phyloP scores from a whole-genome alignment of 2,329 filamentous ascomycete species.

The Fusarium scirpi region DNA sequence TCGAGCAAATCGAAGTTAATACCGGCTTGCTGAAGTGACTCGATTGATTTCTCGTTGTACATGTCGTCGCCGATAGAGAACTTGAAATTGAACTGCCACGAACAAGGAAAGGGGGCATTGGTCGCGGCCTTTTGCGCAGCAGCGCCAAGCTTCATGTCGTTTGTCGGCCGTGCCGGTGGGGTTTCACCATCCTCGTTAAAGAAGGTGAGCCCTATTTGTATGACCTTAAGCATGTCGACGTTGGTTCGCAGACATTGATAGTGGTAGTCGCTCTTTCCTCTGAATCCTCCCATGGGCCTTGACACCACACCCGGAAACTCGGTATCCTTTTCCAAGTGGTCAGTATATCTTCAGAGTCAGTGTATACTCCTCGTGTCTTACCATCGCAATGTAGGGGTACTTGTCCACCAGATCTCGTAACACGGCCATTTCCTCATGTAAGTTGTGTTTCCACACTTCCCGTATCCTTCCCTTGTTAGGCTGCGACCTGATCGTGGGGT shows the following conservation, averaged over 20 bases:
- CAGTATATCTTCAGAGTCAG: slow-evolving; percentile 18
- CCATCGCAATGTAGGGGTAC: slow-evolving; percentile 98
- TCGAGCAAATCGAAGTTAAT: slow-evolving; percentile 90
- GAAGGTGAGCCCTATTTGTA: slow-evolving; percentile 93
- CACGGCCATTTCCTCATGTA: slow-evolving; percentile 89
- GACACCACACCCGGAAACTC: slow-evolving; percentile 99
- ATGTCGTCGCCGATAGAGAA: slow-evolving; percentile 96
- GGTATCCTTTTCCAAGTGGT: slow-evolving; percentile 75
- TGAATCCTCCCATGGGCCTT: slow-evolving; percentile 92
- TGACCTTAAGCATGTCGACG: slow-evolving; percentile 96
- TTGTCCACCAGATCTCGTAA: slow-evolving; percentile 86
- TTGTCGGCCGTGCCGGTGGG: slow-evolving; percentile 75
- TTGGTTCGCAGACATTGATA: slow-evolving; percentile 98
- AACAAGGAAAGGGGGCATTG: slow-evolving; percentile 77
- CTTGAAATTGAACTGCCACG: slow-evolving; percentile 99
- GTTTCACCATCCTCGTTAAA: slow-evolving; percentile 93
- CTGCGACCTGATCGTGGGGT: slow-evolving; percentile 57
- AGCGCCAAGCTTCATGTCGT: slow-evolving; percentile 55
- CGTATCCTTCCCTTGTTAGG: slow-evolving; percentile 87
- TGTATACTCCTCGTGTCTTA: slow-evolving; percentile 59
- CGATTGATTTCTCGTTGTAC: slow-evolving; percentile 96
- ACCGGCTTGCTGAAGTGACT: slow-evolving; percentile 89
- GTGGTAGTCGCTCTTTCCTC: slow-evolving; percentile 96
- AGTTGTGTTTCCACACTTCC: slow-evolving; percentile 94
- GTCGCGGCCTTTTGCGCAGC: slow-evolving; percentile 56